These are phyloP conservation scores for Rhodomyrtus tomentosa DNA, from an alignment of 345 rosid species.

Conservation along the genomic window DNA sequence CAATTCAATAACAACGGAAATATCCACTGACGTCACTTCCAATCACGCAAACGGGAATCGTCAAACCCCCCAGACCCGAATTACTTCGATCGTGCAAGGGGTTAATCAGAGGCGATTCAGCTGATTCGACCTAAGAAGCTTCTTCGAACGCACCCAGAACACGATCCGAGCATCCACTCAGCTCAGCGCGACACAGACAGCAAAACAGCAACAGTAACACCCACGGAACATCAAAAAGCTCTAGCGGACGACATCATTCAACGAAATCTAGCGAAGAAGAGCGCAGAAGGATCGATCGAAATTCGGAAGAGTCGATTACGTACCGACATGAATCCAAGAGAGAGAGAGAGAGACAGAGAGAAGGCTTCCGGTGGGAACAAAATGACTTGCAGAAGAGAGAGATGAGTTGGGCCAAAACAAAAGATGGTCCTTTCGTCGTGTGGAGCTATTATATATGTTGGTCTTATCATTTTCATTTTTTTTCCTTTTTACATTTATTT, in stretches of 20 bases:
- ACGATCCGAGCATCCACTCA: neutral
- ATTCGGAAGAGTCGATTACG: neutral
- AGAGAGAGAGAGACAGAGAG: neutral
- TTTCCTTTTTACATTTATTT: neutral
- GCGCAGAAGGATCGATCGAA: neutral
- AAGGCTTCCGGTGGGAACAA: neutral
- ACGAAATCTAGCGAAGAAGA: neutral
- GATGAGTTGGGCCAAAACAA: neutral
- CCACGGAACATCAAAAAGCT: neutral
- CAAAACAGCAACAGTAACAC: neutral
- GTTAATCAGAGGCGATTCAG: neutral
- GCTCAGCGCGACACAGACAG: neutral
- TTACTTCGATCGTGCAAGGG: neutral
- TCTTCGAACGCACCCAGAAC: neutral
- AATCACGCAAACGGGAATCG: neutral
- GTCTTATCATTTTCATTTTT: neutral
- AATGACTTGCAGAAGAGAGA: neutral
- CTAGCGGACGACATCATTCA: neutral
- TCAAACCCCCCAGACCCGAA: neutral
- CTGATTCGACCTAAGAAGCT: neutral
- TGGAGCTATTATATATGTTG: neutral
- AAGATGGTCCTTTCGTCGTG: neutral
- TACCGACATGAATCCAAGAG: slow-evolving; percentile 6
- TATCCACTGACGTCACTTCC: neutral
- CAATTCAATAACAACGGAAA: neutral